A percentile compares a stretch with the other conserved stretches of the same genome.
Conservation (phyloP, 371 early-diverging fungal species). For the Encephalitozoon intestinalis region DNA sequence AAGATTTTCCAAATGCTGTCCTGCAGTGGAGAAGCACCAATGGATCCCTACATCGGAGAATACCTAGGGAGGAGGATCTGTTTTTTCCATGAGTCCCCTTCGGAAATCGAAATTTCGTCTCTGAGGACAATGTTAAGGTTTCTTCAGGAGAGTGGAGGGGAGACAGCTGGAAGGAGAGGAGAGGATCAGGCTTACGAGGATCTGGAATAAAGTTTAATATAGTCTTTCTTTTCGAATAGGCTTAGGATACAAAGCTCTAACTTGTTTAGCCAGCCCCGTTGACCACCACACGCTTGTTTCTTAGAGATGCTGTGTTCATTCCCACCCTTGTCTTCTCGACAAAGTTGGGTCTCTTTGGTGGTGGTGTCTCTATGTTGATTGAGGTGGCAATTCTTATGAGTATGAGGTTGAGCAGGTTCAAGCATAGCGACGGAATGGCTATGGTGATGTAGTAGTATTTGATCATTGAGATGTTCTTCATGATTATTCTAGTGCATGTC, state of each 20-base stretch:
- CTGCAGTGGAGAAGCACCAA: neutral
- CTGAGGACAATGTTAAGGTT: slow-evolving; percentile 8
- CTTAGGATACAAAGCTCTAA: neutral
- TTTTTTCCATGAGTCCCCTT: neutral
- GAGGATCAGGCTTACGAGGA: neutral
- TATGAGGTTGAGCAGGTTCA: slow-evolving; percentile 15
- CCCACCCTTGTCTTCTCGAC: slow-evolving; percentile 18
- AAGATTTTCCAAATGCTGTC: slow-evolving; percentile 10
- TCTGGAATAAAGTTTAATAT: slow-evolving; percentile 7
- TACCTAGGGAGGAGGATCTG: slow-evolving; percentile 10
- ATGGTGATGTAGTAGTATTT: neutral
- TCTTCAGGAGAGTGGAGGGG: too few relatives aligned
- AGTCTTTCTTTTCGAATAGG: neutral
- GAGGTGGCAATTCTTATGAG: slow-evolving; percentile 14
- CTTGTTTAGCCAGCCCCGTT: neutral
- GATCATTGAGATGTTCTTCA: neutral
- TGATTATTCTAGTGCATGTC: neutral
- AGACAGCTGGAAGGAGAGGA: neutral
- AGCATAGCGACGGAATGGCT: neutral
- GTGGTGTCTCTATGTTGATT: slow-evolving; percentile 5
- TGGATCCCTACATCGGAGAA: slow-evolving; percentile 9
- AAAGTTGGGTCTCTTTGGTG: slow-evolving; percentile 11
- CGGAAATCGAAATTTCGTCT: slow-evolving; percentile 5
- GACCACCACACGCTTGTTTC: slow-evolving; percentile 19
- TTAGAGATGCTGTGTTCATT: slow-evolving; percentile 14